Base-by-base conservation (phyloP, 2,329 filamentous ascomycete species). In the Chaetomiaceae sp. region DNA sequence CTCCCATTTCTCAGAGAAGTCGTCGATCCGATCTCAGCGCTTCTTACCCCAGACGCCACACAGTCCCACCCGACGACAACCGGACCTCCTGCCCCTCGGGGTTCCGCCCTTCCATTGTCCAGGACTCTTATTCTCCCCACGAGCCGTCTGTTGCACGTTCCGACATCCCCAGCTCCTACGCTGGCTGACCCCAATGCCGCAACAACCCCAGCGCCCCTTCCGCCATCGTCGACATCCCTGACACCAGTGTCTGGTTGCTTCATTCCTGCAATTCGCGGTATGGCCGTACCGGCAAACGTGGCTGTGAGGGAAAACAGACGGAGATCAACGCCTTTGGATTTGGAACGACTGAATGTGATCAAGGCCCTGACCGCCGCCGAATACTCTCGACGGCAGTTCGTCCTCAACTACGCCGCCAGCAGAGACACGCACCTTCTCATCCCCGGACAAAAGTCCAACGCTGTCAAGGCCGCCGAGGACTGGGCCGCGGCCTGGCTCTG, bases 351-450 rank as follows among this genome's bases (percentile, higher is more conserved):
- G 29, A 59, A 62, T 23, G 49, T 62, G 34, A 51, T 59, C 18
- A 61, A 61, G 34, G 61, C 61, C 18, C 43, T 63, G 38, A 61
- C 60, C 10, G 60, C 61, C 1, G 61, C 61, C 38, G 61, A 63
- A 43, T 56, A 63, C 34, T 63, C 61, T 6, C 44, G 61, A 2
- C 56, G 61, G 16, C 61, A 63, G 45, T 63, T 63, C 44, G 54
- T 63, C 14, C 41, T 63, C 41, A 63, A 62, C 48, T 63, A 57
- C 44, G 59, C 61, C 27, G 56, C 61, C 30, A 63, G 57, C 50
- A 49, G 45, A 34, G 47, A 62, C 29, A 59, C 59, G 6, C 46
- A 46, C 9, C 61, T 63, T 5, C 57, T 62, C 11, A 45, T 63
- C 9, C 61, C 61, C 1, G 61, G 61, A 3, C 51, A 58, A n/a